These are phyloP conservation scores for Brassica napus DNA, from an alignment of 345 rosid species.

Conservation along the genomic window Da-Ae NC_063437.1:12558001-12558500, in stretches of 20 bases:
- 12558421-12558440: neutral
- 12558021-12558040: conserved; percentile 29
- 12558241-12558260: neutral
- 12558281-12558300: neutral
- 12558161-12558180: neutral
- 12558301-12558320: neutral
- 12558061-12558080: conserved; percentile 22
- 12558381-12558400: neutral
- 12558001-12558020: conserved; percentile 21
- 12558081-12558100: conserved; percentile 6
- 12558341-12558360: neutral
- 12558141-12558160: neutral
- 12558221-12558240: neutral
- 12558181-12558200: neutral
- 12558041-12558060: conserved; percentile 20
- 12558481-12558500: neutral
- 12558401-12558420: neutral
- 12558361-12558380: neutral
- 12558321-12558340: neutral
- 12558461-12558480: neutral
- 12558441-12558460: neutral
- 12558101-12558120: conserved; percentile 25
- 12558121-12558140: conserved; percentile 16
- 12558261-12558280: neutral
- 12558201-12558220: neutral